Conservation (phyloP, 441 rosid genomes). For the Aquilaria agallochum region DNA sequence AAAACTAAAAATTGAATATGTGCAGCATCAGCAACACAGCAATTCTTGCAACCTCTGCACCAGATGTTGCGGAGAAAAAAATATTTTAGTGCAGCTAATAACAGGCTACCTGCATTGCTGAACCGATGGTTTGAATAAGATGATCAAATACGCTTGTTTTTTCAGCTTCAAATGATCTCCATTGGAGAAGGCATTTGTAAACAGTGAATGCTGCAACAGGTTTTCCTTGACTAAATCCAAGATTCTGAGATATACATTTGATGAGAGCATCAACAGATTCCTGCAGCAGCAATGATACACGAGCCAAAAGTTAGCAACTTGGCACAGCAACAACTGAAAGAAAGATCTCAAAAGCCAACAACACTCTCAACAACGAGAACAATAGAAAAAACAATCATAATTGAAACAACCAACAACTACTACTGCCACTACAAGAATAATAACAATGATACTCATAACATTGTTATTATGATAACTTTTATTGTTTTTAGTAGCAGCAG, state of each 20-base stretch:
- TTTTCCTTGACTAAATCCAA: slow-evolving; percentile 81
- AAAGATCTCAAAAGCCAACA: slow-evolving; percentile 4
- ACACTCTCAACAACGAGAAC: slow-evolving; percentile 14
- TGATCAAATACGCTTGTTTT: slow-evolving; percentile 91
- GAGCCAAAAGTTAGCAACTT: slow-evolving; percentile 3
- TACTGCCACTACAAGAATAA: too few species aligned
- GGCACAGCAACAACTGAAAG: slow-evolving; percentile 13
- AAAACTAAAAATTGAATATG: neutral
- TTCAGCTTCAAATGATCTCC: slow-evolving; percentile 96
- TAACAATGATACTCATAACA: too few species aligned
- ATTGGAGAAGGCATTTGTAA: slow-evolving; percentile 83
- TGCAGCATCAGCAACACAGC: too few species aligned
- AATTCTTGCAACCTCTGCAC: too few species aligned
- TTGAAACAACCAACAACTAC: slow-evolving; percentile 14
- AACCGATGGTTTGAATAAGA: slow-evolving; percentile 90
- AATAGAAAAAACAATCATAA: slow-evolving; percentile 11
- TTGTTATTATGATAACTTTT: too few species aligned
- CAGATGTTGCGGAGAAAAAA: neutral
- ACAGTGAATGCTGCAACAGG: slow-evolving; percentile 87
- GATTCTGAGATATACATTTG: slow-evolving; percentile 53
- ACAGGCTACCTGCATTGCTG: slow-evolving; percentile 67
- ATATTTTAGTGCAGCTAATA: slow-evolving; percentile 12
- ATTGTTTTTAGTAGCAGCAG: too few species aligned
- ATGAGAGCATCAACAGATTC: slow-evolving; percentile 78
- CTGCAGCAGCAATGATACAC: slow-evolving; percentile 35